A percentile compares a stretch with the other conserved stretches of the same genome.
Evolutionary conservation across 257 asterid species (phyloP).

Genomic region (Oldenlandia corymbosa): DNA sequence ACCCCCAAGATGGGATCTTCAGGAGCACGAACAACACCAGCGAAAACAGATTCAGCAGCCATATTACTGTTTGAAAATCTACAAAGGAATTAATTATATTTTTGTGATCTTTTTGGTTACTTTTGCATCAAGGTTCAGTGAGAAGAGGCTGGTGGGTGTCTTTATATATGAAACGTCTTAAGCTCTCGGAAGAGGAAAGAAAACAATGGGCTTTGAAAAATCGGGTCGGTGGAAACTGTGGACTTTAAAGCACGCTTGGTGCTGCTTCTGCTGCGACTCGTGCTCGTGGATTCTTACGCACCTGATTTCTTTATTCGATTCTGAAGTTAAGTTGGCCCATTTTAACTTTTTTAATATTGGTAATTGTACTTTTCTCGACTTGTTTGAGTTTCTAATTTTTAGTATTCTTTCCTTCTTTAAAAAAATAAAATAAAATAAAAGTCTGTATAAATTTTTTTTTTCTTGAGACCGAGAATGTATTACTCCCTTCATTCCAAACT

Average conservation of each 20-base stretch:
- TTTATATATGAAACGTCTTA: too few relatives aligned
- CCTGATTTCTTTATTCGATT: too few relatives aligned
- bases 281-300: background rate
- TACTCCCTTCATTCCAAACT: too few relatives aligned
- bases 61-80: conserved; percentile 5
- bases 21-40: conserved; percentile 59
- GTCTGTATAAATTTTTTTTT: too few relatives aligned
- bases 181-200: background rate
- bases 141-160: background rate
- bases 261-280: background rate
- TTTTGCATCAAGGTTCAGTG: background rate
- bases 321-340: too few relatives aligned
- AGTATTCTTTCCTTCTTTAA: too few relatives aligned
- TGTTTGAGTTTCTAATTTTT: too few relatives aligned
- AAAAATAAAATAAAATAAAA: too few relatives aligned
- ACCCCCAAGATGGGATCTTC: conserved; percentile 85
- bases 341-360: too few relatives aligned
- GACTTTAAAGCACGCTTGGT: background rate
- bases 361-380: too few relatives aligned
- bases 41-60: conserved; percentile 50
- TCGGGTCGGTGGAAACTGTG: background rate
- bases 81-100: too few relatives aligned
- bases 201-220: conserved; percentile 10
- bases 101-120: background rate
- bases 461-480: too few relatives aligned